These are phyloP conservation scores for Musa beccarii DNA, from an alignment of 176 grass and related monocot species.

Conservation along the genomic window DNA sequence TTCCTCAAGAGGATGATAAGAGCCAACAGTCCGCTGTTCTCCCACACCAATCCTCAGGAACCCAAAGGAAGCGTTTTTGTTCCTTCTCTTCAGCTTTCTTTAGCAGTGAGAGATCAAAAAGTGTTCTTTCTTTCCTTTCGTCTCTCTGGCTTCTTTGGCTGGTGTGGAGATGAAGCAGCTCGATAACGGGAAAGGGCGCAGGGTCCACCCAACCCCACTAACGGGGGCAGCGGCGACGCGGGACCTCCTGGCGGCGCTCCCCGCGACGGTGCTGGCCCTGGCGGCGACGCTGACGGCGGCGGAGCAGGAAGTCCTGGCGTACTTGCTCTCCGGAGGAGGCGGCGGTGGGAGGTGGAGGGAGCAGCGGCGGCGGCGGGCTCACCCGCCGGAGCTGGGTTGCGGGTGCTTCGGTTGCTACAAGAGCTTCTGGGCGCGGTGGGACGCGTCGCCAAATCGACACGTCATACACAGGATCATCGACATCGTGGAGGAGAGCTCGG, in stretches of 20 bases:
- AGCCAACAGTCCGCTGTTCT: not conserved
- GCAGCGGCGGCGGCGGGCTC: constrained; percentile 17
- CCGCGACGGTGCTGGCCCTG: constrained; percentile 2
- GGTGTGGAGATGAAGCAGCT: not conserved
- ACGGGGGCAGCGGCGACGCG: not conserved
- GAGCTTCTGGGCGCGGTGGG: constrained; percentile 92
- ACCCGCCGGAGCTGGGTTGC: constrained; percentile 69
- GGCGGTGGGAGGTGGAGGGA: not conserved
- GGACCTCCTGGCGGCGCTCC: not conserved
- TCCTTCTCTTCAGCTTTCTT: too few species aligned
- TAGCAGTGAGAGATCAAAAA: not conserved
- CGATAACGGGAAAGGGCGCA: not conserved
- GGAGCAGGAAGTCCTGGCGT: constrained; percentile 8
- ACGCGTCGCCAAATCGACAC: constrained; percentile 82
- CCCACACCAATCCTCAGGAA: not conserved
- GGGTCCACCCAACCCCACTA: not conserved
- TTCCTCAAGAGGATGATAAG: too few species aligned
- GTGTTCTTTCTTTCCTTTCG: not conserved
- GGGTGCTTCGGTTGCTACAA: constrained; percentile 96
- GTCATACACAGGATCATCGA: constrained; percentile 88
- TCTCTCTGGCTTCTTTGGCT: not conserved
- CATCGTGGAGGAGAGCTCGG: constrained; percentile 50
- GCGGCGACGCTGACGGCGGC: constrained; percentile 5
- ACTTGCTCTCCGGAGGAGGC: constrained; percentile 8
- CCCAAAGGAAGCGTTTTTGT: not conserved